phyloP scores from a whole-genome alignment of 139 green algal genomes.

The Yamagishiella unicocca region DNA sequence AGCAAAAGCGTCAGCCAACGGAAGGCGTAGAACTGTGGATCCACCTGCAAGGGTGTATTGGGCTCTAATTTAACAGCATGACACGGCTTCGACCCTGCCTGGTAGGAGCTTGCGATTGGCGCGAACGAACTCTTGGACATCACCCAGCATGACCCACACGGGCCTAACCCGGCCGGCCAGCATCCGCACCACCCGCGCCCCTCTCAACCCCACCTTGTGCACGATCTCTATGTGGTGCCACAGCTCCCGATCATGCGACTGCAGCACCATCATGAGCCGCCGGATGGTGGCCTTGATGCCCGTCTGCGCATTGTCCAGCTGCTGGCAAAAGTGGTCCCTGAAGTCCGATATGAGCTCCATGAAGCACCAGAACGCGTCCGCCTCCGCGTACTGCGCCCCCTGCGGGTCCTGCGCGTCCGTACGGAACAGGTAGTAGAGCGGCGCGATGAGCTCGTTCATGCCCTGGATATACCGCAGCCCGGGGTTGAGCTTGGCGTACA shows the following conservation, averaged over 20 bases:
- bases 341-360: constrained; percentile 71
- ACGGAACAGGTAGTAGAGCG: constrained; percentile 93
- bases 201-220: constrained; percentile 53
- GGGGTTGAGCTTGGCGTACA: constrained; percentile 98
- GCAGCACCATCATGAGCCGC: constrained; percentile 76
- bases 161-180: no score
- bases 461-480: constrained; percentile 95
- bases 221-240: constrained; percentile 63
- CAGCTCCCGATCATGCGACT: constrained; percentile 52
- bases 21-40: constrained; percentile 96
- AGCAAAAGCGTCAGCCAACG: constrained; percentile 95
- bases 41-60: constrained; percentile 62
- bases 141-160: no score
- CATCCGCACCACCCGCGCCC: no score
- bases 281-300: constrained; percentile 90
- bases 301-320: constrained; percentile 93
- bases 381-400: constrained; percentile 79
- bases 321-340: constrained; percentile 93
- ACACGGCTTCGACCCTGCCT: no score
- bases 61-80: neutral
- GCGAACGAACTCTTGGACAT: no score
- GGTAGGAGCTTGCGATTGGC: no score
- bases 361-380: constrained; percentile 97
- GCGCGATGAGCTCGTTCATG: constrained; percentile 98
- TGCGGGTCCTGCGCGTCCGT: constrained; percentile 56